Base-by-base conservation (phyloP, 148 eudicot genomes). In the Rhododendron vialii region DNA sequence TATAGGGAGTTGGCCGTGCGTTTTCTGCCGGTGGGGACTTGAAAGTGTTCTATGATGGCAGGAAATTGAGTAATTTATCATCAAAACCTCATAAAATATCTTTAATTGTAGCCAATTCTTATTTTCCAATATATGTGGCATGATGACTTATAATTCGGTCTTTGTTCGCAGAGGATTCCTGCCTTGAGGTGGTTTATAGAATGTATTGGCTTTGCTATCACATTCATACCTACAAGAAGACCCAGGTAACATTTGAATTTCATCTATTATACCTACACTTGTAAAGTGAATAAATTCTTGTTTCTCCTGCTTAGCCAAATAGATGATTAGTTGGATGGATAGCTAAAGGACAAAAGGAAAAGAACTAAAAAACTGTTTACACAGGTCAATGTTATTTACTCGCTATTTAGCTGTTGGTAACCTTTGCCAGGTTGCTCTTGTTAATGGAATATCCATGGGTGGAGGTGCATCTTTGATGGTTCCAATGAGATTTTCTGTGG, bases 201-300 rank as follows among this genome's bases (percentile, higher is more conserved):
- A 94, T 95, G 95, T 98, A 98, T 86, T 98, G 99, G 99, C 99
- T 98, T 81, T 93, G 98, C 88, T 86, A 94, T 92, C 99, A 98
- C 91, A 94, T 95, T 55, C 98, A 93, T 91, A 93, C 98, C 67
- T 94, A 93, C 88, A 93, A 93, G 92, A 98, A 95, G 91, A 91
- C 96, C 50, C 94, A 87, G 95, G 99, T 97, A 88, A 53, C 30
- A 53, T 43, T 65, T 80, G 38, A 10, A 75, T 53, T 83, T 83
- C 15, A 59, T 59, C 24, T 53, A 38, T 45, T 51, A 36, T 26
- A 24, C 67, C 45, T 11, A 61, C 61, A 33, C 55, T 45, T 86
- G 74, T 22, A 14, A 50, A 20, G 15, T 7, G 50, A 80, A 18
- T 22, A 12, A 14, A 15, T 26, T n/a, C 22, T 38, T 63, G 22